These are phyloP conservation scores for Russula brevipes DNA, from an alignment of 768 basidiomycete genomes.

Conservation along the genomic window DNA sequence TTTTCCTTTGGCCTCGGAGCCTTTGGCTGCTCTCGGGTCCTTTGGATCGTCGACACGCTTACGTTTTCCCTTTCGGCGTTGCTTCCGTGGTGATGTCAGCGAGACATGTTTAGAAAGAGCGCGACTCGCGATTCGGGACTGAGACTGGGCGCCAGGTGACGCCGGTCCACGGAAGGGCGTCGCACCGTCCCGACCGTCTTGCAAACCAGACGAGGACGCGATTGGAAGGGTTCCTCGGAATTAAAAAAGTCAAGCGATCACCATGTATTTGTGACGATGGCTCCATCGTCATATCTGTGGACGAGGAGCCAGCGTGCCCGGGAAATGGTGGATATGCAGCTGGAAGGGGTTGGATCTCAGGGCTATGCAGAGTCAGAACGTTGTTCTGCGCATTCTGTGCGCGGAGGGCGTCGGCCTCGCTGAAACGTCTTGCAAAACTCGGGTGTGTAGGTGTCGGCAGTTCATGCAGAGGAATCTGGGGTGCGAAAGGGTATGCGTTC, in stretches of 20 bases:
- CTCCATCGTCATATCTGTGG: neutral
- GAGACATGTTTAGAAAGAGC: no score
- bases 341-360: neutral
- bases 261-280: neutral
- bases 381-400: neutral
- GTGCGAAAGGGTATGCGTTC: no score
- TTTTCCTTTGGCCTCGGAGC: neutral
- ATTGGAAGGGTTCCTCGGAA: neutral
- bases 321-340: neutral
- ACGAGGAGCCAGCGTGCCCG: neutral
- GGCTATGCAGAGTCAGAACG: neutral
- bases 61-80: neutral
- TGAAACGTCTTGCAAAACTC: neutral
- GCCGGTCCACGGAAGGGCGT: neutral
- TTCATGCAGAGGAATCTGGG: neutral
- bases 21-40: slow-evolving; percentile 10
- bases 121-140: neutral
- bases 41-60: neutral
- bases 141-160: neutral
- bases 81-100: neutral
- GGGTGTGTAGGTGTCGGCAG: neutral
- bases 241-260: neutral
- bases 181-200: neutral
- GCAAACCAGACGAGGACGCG: neutral
- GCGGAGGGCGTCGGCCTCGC: neutral